phyloP scores from a whole-genome alignment of 2,329 filamentous ascomycete species.

The Nannizzia gypsea region DNA sequence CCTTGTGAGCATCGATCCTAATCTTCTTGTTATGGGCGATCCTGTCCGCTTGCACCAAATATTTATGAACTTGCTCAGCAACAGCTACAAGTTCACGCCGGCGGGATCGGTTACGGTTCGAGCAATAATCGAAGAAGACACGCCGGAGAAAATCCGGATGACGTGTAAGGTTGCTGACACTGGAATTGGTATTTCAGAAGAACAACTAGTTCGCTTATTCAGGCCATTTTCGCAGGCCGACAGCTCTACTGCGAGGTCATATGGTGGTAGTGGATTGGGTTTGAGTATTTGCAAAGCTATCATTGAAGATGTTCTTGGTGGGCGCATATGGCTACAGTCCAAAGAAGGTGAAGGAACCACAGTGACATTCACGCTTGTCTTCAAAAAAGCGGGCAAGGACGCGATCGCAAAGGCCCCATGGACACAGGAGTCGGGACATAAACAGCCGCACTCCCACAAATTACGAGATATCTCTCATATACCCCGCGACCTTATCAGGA shows the following conservation, averaged over 20 bases:
- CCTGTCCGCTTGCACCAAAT: conserved; percentile 76
- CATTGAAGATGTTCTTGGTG: conserved; percentile 84
- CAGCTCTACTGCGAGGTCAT: conserved; percentile 77
- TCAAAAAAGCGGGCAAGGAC: conserved; percentile 62
- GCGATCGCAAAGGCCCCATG: conserved; percentile 47
- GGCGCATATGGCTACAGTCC: conserved; percentile 71
- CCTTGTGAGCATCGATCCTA: conserved; percentile 47
- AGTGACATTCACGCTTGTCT: conserved; percentile 70
- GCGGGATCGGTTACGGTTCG: conserved; percentile 75
- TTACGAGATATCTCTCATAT: conserved; percentile 60
- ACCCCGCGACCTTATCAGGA: conserved; percentile 63
- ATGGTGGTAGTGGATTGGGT: conserved; percentile 81
- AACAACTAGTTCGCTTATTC: conserved; percentile 72
- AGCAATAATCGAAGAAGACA: conserved; percentile 60
- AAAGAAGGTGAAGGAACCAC: conserved; percentile 50
- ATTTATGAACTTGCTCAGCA: conserved; percentile 67
- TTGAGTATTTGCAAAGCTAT: conserved; percentile 91
- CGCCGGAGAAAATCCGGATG: conserved; percentile 56
- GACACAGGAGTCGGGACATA: conserved; percentile 35
- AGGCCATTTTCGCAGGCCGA: conserved; percentile 89
- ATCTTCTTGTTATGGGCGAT: conserved; percentile 66
- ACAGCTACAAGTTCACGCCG: conserved; percentile 89
- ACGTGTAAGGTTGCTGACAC: conserved; percentile 83
- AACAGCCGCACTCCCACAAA: conserved; percentile 31
- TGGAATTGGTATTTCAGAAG: conserved; percentile 74